Evolutionary conservation across 352 stramenopile species (phyloP).

Genomic region (Phytophthora podocarpi): DNA sequence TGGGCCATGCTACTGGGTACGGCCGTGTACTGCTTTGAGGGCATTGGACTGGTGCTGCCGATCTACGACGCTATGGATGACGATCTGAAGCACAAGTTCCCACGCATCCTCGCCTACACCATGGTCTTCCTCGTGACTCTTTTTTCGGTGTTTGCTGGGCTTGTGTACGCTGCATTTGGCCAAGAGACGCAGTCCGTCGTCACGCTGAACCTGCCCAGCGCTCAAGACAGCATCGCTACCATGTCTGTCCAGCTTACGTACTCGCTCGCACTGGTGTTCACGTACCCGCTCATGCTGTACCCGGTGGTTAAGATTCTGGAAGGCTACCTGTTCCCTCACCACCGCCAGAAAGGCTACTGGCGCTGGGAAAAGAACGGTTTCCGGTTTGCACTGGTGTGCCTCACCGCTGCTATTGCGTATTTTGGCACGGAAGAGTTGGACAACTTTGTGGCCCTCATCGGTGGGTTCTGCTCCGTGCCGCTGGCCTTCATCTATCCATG

Average conservation of each 20-base stretch:
- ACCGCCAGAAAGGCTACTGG: constrained; percentile 59
- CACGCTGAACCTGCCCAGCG: constrained; percentile 61
- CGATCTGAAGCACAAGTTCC: constrained; percentile 67
- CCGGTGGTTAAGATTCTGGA: constrained; percentile 76
- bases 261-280: constrained; percentile 68
- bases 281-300: constrained; percentile 78
- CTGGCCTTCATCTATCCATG: constrained; percentile 78
- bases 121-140: constrained; percentile 60
- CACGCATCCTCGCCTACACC: constrained; percentile 49
- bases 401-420: constrained; percentile 68
- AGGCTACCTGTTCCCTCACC: constrained; percentile 56
- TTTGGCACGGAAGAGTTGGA: constrained; percentile 70
- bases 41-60: constrained; percentile 71
- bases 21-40: constrained; percentile 74
- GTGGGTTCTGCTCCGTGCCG: constrained; percentile 74
- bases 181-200: constrained; percentile 61
- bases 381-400: constrained; percentile 61
- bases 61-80: constrained; percentile 71
- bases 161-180: constrained; percentile 63
- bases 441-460: constrained; percentile 77
- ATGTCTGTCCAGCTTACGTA: constrained; percentile 73
- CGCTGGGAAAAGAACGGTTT: constrained; percentile 75
- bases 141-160: constrained; percentile 58
- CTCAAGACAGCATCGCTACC: constrained; percentile 53
- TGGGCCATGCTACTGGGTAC: constrained; percentile 70